Percentiles rank a stretch among this genome's conserved stretches.
Conservation (phyloP, 495 filamentous ascomycete genomes). For the Aspergillus egyptiacus region DNA sequence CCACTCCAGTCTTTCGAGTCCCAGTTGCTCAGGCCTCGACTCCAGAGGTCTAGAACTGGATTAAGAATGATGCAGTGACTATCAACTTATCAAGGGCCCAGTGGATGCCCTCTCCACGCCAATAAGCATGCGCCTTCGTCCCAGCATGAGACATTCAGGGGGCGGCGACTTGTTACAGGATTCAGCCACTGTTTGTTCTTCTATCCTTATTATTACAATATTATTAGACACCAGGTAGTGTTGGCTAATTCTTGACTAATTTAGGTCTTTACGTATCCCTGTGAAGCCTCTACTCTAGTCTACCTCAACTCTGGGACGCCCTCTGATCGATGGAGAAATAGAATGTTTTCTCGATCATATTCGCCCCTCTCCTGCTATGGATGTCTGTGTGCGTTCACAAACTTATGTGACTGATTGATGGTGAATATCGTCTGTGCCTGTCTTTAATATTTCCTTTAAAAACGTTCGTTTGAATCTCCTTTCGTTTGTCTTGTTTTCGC, state of each 20-base stretch:
- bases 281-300: not conserved
- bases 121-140: conserved; percentile 2
- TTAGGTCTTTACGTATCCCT: conserved; percentile 4
- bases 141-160: conserved; percentile 20
- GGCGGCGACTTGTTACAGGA: conserved; percentile 13
- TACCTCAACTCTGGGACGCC: not conserved
- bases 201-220: not conserved
- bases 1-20: too few relatives aligned
- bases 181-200: conserved; percentile 4
- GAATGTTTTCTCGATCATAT: conserved; percentile 5
- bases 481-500: not conserved
- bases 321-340: not conserved
- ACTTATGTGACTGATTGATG: conserved; percentile 4
- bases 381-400: not conserved
- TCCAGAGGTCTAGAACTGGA: conserved; percentile 2
- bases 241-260: conserved; percentile 2
- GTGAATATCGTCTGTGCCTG: not conserved
- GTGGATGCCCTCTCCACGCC: not conserved
- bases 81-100: not conserved
- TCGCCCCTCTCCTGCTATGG: not conserved
- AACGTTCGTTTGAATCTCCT: conserved; percentile 4
- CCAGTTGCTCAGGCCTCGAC: not conserved
- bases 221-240: not conserved
- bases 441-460: not conserved
- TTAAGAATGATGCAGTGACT: not conserved